These are phyloP conservation scores for sunflower (Helianthus annuus) DNA, from an alignment of 129 eudicot species.

Conservation along the genomic window HanXRQr2.0-SUNRISE NC_035435.2:61704284-61704783, in stretches of 20 bases:
- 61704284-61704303: slow-evolving; percentile 71
- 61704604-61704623: not conserved
- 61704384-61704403: slow-evolving; percentile 47
- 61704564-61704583: too few species aligned
- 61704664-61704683: not conserved
- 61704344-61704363: too few species aligned
- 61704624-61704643: not conserved
- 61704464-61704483: slow-evolving; percentile 87
- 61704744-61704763: slow-evolving; percentile 84
- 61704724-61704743: slow-evolving; percentile 84
- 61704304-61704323: slow-evolving; percentile 94
- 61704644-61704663: not conserved
- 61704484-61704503: slow-evolving; percentile 84
- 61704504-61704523: slow-evolving; percentile 93
- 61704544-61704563: slow-evolving; percentile 91
- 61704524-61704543: slow-evolving; percentile 92
- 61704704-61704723: slow-evolving; percentile 79
- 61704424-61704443: slow-evolving; percentile 99
- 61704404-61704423: slow-evolving; percentile 96
- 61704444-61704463: too few species aligned
- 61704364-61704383: too few species aligned
- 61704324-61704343: slow-evolving; percentile 74
- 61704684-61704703: slow-evolving; percentile 80
- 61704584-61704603: not conserved
- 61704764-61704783: slow-evolving; percentile 57